These are phyloP conservation scores for Vitis amurensis DNA, from an alignment of 164 flowering plant genomes.

Conservation along the genomic window DNA sequence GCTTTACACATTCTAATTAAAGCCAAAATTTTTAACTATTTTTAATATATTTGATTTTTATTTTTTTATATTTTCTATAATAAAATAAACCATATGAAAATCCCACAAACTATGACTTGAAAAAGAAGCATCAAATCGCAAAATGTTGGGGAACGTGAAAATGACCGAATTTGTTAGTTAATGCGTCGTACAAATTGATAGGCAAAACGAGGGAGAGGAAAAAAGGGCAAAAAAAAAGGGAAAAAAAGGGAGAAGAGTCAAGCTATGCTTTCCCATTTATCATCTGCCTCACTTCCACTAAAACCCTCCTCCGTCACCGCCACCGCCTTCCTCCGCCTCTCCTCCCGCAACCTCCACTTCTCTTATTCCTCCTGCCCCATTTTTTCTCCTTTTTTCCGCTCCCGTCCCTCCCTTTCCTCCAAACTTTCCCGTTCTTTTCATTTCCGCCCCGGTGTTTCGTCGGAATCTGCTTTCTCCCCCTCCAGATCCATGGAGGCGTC, in stretches of 20 bases:
- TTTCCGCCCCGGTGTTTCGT: slow-evolving; percentile 6
- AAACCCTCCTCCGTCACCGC: slow-evolving; percentile 11
- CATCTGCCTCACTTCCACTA: not conserved
- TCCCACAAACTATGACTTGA: no score
- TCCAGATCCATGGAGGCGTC: slow-evolving; percentile 34
- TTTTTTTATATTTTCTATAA: no score
- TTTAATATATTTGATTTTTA: no score
- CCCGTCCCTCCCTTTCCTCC: not conserved
- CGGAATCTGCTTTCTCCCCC: slow-evolving; percentile 14
- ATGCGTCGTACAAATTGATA: not conserved
- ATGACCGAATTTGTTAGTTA: no score
- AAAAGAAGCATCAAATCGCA: no score
- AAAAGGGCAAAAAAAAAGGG: not conserved
- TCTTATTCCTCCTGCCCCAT: slow-evolving; percentile 1
- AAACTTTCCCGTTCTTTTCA: slow-evolving; percentile 1
- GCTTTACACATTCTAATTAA: no score
- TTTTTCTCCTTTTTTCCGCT: not conserved
- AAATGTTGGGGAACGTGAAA: not conserved
- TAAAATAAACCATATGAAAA: no score
- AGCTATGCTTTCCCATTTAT: slow-evolving; percentile 25
- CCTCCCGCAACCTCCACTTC: slow-evolving; percentile 7
- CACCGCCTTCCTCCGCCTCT: slow-evolving; percentile 12
- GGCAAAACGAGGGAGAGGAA: not conserved
- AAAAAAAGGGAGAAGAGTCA: not conserved
- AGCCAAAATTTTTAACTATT: no score